A percentile compares a stretch with the other conserved stretches of the same genome.
phyloP scores from a whole-genome alignment of 805 yeast species.

The Myxozyma kluyveri region DNA sequence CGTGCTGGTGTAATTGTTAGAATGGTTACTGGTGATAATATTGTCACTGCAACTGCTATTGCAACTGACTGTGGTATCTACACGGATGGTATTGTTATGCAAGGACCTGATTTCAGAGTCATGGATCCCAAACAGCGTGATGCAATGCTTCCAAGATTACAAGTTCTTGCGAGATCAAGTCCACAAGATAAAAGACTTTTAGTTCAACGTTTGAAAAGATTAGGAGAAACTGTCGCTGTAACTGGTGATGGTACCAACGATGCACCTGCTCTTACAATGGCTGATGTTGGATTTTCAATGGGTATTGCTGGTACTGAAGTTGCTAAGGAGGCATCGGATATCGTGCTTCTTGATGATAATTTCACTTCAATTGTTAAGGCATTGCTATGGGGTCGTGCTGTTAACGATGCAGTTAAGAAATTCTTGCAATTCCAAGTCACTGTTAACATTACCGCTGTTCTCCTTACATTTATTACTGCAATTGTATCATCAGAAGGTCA shows the following conservation, averaged over 20 bases:
- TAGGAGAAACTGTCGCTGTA: constrained; percentile 95
- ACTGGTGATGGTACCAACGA: constrained; percentile 99
- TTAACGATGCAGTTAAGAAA: constrained; percentile 88
- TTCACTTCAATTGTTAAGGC: constrained; percentile 94
- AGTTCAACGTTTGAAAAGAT: constrained; percentile 71
- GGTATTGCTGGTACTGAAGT: constrained; percentile 98
- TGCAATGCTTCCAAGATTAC: constrained; percentile 64
- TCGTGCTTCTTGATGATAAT: constrained; percentile 89
- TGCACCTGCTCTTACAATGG: constrained; percentile 94
- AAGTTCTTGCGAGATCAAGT: constrained; percentile 88
- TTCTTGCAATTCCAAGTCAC: constrained; percentile 95
- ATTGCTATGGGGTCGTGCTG: constrained; percentile 98
- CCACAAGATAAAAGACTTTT: constrained; percentile 92
- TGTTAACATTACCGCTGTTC: constrained; percentile 95
- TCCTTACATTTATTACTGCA: constrained; percentile 89
- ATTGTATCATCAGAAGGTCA: constrained; percentile 74
- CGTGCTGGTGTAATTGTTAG: constrained; percentile 91
- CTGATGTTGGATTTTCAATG: constrained; percentile 98
- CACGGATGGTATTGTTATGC: constrained; percentile 66
- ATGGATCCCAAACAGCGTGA: constrained; percentile 56
- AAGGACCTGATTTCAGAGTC: constrained; percentile 85
- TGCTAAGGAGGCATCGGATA: constrained; percentile 95
- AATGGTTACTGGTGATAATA: constrained; percentile 98
- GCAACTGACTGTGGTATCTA: constrained; percentile 82
- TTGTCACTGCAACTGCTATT: constrained; percentile 87